Conservation (phyloP, 1,284 basidiomycete genomes). For the Amylostereum areolatum region DNA sequence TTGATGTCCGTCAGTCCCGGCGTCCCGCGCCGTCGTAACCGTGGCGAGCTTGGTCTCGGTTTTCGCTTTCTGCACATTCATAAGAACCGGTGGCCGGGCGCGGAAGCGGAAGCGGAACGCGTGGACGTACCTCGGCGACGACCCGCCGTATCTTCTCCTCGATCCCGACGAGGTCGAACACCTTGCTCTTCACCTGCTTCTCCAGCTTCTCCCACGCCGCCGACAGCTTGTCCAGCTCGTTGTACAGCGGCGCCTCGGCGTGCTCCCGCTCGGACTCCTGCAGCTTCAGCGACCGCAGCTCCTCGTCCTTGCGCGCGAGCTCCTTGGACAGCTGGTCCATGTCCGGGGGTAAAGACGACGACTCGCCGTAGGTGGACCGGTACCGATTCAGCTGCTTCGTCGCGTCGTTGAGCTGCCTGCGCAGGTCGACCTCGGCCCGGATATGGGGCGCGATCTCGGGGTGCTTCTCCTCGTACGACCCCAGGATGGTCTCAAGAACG, state of each 20-base stretch:
- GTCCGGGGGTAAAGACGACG: conserved; percentile 41
- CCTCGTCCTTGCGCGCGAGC: conserved; percentile 59
- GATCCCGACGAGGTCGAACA: conserved; percentile 71
- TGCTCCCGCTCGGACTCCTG: conserved; percentile 49
- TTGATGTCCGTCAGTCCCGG: neutral
- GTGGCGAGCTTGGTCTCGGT: conserved; percentile 2
- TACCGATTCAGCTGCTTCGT: conserved; percentile 52
- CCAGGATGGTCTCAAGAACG: too few species aligned
- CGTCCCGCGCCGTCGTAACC: neutral
- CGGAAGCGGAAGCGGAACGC: neutral
- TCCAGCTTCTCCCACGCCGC: conserved; percentile 87
- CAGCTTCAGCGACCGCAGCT: conserved; percentile 52
- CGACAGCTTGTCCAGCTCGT: conserved; percentile 84
- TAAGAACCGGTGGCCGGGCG: neutral
- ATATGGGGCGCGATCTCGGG: conserved; percentile 44
- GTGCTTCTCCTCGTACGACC: conserved; percentile 28
- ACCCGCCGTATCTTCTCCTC: conserved; percentile 73
- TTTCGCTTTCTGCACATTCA: neutral
- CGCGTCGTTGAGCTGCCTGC: conserved; percentile 42
- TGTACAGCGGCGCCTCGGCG: conserved; percentile 75
- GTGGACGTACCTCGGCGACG: conserved; percentile 52
- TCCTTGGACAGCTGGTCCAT: conserved; percentile 42
- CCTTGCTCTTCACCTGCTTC: conserved; percentile 77
- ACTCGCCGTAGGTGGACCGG: conserved; percentile 56
- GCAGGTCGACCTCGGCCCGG: conserved; percentile 46